Evolutionary conservation across 2,329 filamentous ascomycete genomes (phyloP).

Genomic region (Diaporthe caulivora): DNA sequence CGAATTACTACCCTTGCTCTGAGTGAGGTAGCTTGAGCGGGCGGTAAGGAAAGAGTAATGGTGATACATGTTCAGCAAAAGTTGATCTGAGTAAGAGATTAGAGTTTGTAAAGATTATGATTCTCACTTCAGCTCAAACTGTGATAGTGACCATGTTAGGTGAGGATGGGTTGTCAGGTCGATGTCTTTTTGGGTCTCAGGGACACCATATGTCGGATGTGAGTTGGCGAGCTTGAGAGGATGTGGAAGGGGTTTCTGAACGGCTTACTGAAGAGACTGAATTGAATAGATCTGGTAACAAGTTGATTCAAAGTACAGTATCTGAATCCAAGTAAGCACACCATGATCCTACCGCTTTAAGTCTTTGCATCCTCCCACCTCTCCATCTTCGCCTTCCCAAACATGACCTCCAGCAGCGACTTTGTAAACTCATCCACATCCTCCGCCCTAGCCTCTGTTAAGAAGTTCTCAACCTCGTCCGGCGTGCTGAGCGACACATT

Average conservation of each 20-base stretch:
- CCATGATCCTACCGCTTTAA: background rate
- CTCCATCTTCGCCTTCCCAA: conserved; percentile 33
- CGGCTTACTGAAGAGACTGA: too few relatives aligned
- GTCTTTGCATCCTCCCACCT: background rate
- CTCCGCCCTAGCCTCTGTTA: background rate
- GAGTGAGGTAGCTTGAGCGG: background rate
- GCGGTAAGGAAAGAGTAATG: background rate
- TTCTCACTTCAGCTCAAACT: background rate
- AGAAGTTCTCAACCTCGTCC: conserved; percentile 1
- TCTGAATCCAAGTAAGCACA: background rate
- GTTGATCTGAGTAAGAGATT: background rate
- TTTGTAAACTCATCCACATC: conserved; percentile 32
- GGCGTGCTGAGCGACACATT: background rate
- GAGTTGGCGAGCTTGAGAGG: too few relatives aligned
- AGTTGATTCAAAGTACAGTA: too few relatives aligned
- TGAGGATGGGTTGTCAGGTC: background rate
- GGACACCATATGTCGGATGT: too few relatives aligned
- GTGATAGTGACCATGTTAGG: background rate
- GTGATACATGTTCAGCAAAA: background rate
- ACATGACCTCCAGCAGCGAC: conserved; percentile 19
- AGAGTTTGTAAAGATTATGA: background rate
- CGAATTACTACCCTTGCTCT: background rate
- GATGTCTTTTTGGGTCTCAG: too few relatives aligned
- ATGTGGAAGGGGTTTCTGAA: too few relatives aligned
- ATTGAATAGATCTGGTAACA: too few relatives aligned